phyloP scores from a whole-genome alignment of 1,284 basidiomycete species.

The Tetrapyrgos nigripes region DNA sequence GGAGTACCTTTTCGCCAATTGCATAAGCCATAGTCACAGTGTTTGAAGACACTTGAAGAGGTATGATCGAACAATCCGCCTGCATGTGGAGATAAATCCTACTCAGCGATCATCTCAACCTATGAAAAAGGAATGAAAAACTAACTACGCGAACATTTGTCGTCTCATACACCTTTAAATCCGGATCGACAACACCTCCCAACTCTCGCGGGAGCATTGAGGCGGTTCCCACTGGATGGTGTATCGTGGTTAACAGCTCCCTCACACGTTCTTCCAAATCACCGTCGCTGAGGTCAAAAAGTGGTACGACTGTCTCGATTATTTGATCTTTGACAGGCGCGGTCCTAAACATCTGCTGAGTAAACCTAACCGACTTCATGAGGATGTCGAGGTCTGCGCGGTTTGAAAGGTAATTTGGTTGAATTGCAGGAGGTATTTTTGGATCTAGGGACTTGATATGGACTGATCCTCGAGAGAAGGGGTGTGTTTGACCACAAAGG shows the following conservation, averaged over 20 bases:
- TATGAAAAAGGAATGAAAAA: too few species aligned
- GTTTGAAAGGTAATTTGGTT: slow-evolving; percentile 47
- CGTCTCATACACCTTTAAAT: slow-evolving; percentile 25
- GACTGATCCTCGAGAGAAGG: slow-evolving; percentile 26
- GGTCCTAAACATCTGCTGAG: slow-evolving; percentile 38
- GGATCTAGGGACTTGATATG: slow-evolving; percentile 46
- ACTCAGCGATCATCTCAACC: too few species aligned
- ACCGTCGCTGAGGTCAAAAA: slow-evolving; percentile 9
- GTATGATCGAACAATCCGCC: too few species aligned
- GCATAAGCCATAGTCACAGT: too few species aligned
- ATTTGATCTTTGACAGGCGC: slow-evolving; percentile 31
- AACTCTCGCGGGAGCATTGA: slow-evolving; percentile 46
- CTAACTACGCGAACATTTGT: slow-evolving; percentile 19
- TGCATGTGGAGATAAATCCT: too few species aligned
- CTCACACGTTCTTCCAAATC: slow-evolving; percentile 18
- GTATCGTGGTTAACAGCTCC: slow-evolving; percentile 13
- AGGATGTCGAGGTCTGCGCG: slow-evolving; percentile 42
- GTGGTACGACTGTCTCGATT: slow-evolving; percentile 7
- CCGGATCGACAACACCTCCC: slow-evolving; percentile 46
- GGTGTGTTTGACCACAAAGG: slow-evolving; percentile 19
- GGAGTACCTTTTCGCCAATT: too few species aligned
- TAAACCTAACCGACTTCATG: slow-evolving; percentile 43
- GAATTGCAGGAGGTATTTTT: slow-evolving; percentile 43
- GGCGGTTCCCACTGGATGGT: slow-evolving; percentile 40
- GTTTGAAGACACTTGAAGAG: too few species aligned